Base-by-base conservation (phyloP, 1,284 basidiomycete species). In the Cutaneotrichosporon spelunceum region DNA sequence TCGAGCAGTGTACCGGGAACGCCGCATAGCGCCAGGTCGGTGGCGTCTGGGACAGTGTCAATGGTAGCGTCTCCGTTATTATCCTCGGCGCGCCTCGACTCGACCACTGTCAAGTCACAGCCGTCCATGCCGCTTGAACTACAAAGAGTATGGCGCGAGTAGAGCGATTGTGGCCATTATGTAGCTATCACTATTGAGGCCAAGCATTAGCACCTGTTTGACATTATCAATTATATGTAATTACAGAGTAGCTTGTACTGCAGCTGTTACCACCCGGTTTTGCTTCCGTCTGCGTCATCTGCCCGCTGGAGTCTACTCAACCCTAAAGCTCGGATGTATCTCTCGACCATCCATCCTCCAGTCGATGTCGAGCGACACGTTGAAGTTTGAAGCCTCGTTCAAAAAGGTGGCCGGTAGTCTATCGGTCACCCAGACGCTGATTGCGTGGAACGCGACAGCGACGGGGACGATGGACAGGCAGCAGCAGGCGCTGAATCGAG, bases 321-420 rank as follows among this genome's bases (percentile, higher is more conserved):
- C 49, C 29, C 6, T 3, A 19, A 27, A 30, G 4, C 49, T 52
- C 23, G 21, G 24, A 24, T 47, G 21, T 24, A 52, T 33, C 29
- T 16, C 2, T 19, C 14, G 6, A 14, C 49, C 49, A 52, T 52
- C 49, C 49, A 52, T 52, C 27, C 6, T 21, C 36, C 54, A 11
- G 14, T 45, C 39, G 4, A 30, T 33, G 44, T 48, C 59, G 63
- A 44, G 67, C 56, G 62, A 63, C 19, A 52, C 66, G 13, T 59
- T 54, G n/a, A 61, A 60, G 7, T 78, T 70, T 62, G 66, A 69
- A 33, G 73, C 70, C 24, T 66, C 72, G 29, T 78, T 78, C 70
- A 78, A 77, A 55, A 76, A 76, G 55, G 67, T 70, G 5, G 68
- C 75, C 7, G 78, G 78, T 39, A 77, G 69, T 26, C 66, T 79